phyloP scores from a whole-genome alignment of 441 rosid species.

The Pelargonium cotyledonis region DNA sequence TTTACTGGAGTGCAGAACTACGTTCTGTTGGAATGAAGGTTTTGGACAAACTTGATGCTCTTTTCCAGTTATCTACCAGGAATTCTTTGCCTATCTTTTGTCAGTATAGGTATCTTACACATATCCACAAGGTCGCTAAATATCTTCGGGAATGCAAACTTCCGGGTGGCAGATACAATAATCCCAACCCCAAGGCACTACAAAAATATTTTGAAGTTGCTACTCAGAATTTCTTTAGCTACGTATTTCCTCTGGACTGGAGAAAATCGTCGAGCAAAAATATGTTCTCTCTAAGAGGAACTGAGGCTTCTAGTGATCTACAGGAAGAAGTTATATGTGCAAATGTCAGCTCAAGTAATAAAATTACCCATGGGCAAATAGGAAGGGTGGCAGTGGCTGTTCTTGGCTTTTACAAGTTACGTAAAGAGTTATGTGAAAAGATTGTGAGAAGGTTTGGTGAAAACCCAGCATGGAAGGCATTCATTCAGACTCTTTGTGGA shows the following conservation, averaged over 20 bases:
- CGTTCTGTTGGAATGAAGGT: constrained; percentile 36
- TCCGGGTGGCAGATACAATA: neutral
- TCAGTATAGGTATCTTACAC: constrained; percentile 20
- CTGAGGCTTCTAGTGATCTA: constrained; percentile 18
- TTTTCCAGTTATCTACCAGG: constrained; percentile 9
- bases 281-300: constrained; percentile 31
- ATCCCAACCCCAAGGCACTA: constrained; percentile 3
- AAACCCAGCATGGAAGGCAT: constrained; percentile 24
- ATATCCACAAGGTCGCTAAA: constrained; percentile 26
- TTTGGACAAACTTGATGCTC: constrained; percentile 27
- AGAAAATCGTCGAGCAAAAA: constrained; percentile 25
- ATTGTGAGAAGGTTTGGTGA: constrained; percentile 13
- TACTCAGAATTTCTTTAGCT: constrained; percentile 17
- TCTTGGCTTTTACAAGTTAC: constrained; percentile 32
- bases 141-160: constrained; percentile 27
- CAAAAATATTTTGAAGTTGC: constrained; percentile 19
- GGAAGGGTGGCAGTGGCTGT: constrained; percentile 32
- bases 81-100: constrained; percentile 24
- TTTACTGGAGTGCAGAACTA: constrained; percentile 37
- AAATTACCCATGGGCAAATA: constrained; percentile 30
- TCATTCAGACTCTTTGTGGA: constrained; percentile 19
- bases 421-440: constrained; percentile 11
- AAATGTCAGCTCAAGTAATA: constrained; percentile 9
- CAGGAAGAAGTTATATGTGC: constrained; percentile 21
- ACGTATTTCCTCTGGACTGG: constrained; percentile 35